Evolutionary conservation across 1,284 basidiomycete genomes (phyloP).

Genomic region (Sanghuangporus baumii): DNA sequence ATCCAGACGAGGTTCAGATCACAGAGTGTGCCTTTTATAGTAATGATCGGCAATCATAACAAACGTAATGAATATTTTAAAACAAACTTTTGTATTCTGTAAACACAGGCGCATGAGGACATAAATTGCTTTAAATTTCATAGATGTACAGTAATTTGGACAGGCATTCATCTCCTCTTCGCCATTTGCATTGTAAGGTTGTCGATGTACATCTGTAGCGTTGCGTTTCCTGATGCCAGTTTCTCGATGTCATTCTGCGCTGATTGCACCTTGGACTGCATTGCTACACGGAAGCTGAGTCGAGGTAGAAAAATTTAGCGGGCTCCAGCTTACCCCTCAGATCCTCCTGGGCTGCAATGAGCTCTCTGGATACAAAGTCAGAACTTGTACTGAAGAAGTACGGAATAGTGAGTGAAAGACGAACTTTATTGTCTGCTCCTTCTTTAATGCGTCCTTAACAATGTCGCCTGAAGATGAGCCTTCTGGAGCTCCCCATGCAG

Average conservation of each 20-base stretch:
- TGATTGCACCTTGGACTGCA: conserved; percentile 58
- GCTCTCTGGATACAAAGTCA: conserved; percentile 46
- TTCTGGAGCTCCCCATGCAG: conserved; percentile 54
- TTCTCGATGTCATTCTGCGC: conserved; percentile 75
- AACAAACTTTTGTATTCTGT: neutral
- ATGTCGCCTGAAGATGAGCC: conserved; percentile 47
- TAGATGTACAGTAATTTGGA: neutral
- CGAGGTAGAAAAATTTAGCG: neutral
- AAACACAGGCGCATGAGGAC: too few relatives aligned
- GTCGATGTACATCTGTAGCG: conserved; percentile 83
- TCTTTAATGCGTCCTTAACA: conserved; percentile 66
- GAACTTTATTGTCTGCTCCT: conserved; percentile 60
- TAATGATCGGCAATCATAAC: neutral
- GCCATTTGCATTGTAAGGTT: conserved; percentile 82
- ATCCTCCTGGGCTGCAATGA: conserved; percentile 66
- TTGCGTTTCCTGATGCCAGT: conserved; percentile 71
- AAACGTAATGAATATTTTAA: neutral
- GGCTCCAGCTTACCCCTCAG: conserved; percentile 50
- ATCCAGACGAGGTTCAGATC: neutral
- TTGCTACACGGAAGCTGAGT: conserved; percentile 37
- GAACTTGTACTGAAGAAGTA: neutral
- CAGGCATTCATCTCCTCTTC: conserved; percentile 47
- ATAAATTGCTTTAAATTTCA: too few relatives aligned
- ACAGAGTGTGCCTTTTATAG: neutral
- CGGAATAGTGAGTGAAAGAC: conserved; percentile 14